These are phyloP conservation scores for Fusarium nelsonii DNA, from an alignment of 2,329 filamentous ascomycete genomes.

Conservation along the genomic window DNA sequence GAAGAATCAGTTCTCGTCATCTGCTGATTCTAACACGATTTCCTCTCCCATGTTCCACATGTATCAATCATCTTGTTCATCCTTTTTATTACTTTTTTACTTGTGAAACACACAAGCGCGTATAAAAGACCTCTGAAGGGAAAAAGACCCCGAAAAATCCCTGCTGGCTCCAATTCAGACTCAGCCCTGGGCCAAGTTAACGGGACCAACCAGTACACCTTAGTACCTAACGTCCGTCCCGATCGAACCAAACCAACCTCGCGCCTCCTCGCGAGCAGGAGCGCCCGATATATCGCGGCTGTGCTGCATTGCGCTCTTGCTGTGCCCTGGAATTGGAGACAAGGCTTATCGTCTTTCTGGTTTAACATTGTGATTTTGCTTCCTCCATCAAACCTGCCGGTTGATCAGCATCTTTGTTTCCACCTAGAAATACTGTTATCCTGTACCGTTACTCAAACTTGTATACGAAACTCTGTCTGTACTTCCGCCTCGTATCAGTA, in stretches of 20 bases:
- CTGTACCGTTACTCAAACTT: conserved; percentile 5
- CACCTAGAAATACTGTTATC: conserved; percentile 1
- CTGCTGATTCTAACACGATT: conserved; percentile 2
- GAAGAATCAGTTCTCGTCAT: not conserved
- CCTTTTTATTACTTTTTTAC: conserved; percentile 2
- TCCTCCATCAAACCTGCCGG: conserved; percentile 4
- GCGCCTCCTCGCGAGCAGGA: conserved; percentile 30
- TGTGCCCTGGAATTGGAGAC: conserved; percentile 35
- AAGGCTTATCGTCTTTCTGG: conserved; percentile 26
- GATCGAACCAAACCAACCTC: conserved; percentile 43
- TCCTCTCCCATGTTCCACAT: conserved; percentile 5
- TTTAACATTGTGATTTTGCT: conserved; percentile 15
- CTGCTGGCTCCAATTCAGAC: conserved; percentile 34
- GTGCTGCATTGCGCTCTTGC: conserved; percentile 16
- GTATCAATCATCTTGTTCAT: conserved; percentile 8
- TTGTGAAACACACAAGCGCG: conserved; percentile 33
- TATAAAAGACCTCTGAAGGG: conserved; percentile 9
- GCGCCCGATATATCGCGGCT: conserved; percentile 41
- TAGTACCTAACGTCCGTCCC: not conserved
- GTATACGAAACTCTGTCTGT: conserved; percentile 18
- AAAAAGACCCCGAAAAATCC: conserved; percentile 35
- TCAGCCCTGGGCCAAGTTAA: conserved; percentile 40
- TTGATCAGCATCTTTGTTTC: conserved; percentile 12
- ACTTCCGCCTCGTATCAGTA: conserved; percentile 24
- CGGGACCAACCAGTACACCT: conserved; percentile 10